Base-by-base conservation (phyloP, 306 rosid species). In the Cucumis hystrix region DNA sequence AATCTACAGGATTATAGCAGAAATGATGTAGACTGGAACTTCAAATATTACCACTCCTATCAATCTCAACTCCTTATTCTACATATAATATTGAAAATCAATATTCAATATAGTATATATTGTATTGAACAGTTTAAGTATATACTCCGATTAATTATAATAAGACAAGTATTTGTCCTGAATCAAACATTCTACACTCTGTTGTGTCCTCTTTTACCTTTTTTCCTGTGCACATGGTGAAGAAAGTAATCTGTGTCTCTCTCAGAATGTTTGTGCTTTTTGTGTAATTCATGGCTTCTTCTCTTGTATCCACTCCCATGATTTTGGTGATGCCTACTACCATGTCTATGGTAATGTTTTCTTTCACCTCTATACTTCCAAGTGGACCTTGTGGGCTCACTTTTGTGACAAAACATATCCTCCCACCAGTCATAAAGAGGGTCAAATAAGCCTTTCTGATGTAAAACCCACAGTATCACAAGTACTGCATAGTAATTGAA, bases 341-440 rank as follows among this genome's bases (percentile, higher is more conserved):
- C 85, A 78, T 66, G 41, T 41, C 47, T 51, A 9, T 56, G 85
- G 35, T n/a, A 84, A 52, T 74, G 83, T 57, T 84, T 77, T 41
- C 55, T 63, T 21, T 79, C 83, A 79, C 33, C 80, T 79, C 79
- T 81, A 60, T 35, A 79, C 45, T 79, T 85, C 37, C 63, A 77
- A 55, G 41, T 75, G 54, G 72, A 82, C 77, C 74, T 82, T 72
- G 49, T 85, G 73, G 54, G 54, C 83, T 47, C 21, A 13, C 6
- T 69, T 14, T 67, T 67, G 71, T 58, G 79, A 35, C 85, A 82
- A 79, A 77, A 87, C 69, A 47, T 88, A 85, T 90, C 93, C 69
- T 89, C 98, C 87, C 91, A 95, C 90, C 97, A 92, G 52, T 95
- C 96, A 78, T 90, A 92, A 40, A 92, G 43, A 74, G 97, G 97